Evolutionary conservation across 1,284 basidiomycete genomes (phyloP).

Genomic region (Trichosporon asahii): DNA sequence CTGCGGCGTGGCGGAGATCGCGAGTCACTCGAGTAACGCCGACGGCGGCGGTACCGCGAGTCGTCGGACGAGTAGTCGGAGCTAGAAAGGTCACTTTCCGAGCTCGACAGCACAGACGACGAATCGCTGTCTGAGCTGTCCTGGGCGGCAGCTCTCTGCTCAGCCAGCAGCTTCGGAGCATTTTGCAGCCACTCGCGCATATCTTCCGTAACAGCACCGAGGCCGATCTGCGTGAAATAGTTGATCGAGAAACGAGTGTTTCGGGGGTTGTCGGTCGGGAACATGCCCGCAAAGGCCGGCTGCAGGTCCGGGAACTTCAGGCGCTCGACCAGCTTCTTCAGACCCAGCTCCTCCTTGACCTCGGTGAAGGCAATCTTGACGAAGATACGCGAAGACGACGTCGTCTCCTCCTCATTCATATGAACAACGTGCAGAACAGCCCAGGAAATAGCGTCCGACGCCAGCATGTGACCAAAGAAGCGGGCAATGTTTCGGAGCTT

Average conservation of each 20-base stretch:
- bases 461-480: slow-evolving; percentile 88
- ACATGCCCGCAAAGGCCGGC: slow-evolving; percentile 74
- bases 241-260: slow-evolving; percentile 98
- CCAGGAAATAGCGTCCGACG: slow-evolving; percentile 87
- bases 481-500: slow-evolving; percentile 93
- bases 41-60: slow-evolving; percentile 21
- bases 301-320: slow-evolving; percentile 82
- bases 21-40: slow-evolving; percentile 2
- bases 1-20: slow-evolving; percentile 19
- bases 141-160: slow-evolving; percentile 79
- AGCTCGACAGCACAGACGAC: slow-evolving; percentile 54
- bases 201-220: slow-evolving; percentile 86
- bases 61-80: slow-evolving; percentile 53
- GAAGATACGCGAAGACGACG: slow-evolving; percentile 93
- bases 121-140: slow-evolving; percentile 53
- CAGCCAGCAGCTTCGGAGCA: slow-evolving; percentile 84
- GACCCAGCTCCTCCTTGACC: slow-evolving; percentile 87
- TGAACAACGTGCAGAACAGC: slow-evolving; percentile 75
- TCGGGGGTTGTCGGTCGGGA: slow-evolving; percentile 94
- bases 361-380: slow-evolving; percentile 95
- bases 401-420: slow-evolving; percentile 97
- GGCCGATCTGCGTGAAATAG: slow-evolving; percentile 89
- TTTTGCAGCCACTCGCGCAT: slow-evolving; percentile 97
- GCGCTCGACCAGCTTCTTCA: slow-evolving; percentile 75
- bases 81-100: slow-evolving; percentile 41